Conservation (phyloP, 1,139 yeast species). For the Protomyces inundatus region DNA sequence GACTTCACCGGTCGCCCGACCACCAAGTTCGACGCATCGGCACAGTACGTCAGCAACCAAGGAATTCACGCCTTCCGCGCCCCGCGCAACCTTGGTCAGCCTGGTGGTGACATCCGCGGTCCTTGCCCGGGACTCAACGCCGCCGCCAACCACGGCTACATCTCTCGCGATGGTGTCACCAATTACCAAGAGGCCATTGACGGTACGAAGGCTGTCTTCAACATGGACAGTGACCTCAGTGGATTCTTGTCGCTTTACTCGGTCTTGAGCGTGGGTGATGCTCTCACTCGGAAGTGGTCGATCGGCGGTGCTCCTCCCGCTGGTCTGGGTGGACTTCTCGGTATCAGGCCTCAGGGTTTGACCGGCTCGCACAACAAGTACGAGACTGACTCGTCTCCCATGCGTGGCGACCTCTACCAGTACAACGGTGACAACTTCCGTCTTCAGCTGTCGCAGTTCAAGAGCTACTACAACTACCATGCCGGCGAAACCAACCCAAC, state of each 20-base stretch:
- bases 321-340: slow-evolving; percentile 1
- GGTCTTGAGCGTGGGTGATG: slow-evolving; percentile 8
- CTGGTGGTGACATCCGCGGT: slow-evolving; percentile 20
- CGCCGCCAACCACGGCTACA: slow-evolving; percentile 21
- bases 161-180: slow-evolving; percentile 12
- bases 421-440: slow-evolving; percentile 20
- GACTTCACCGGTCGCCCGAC: slow-evolving; percentile 13
- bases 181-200: slow-evolving; percentile 10
- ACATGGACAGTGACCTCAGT: slow-evolving; percentile 18
- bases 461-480: slow-evolving; percentile 10
- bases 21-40: slow-evolving; percentile 9
- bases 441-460: slow-evolving; percentile 8
- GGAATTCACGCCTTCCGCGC: slow-evolving; percentile 12
- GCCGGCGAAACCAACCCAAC: slow-evolving; percentile 1
- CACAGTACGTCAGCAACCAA: slow-evolving; percentile 7
- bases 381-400: slow-evolving; percentile 24
- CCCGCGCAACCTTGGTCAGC: slow-evolving; percentile 6
- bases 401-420: slow-evolving; percentile 22
- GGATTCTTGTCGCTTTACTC: slow-evolving; percentile 19
- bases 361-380: slow-evolving; percentile 25
- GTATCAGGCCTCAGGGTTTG: slow-evolving; percentile 1
- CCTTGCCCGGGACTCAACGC: slow-evolving; percentile 24
- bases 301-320: slow-evolving; percentile 13
- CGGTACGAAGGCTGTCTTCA: slow-evolving; percentile 18
- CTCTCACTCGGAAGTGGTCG: slow-evolving; percentile 12